These are phyloP conservation scores for Croton setiger DNA, from an alignment of 441 rosid species.

Conservation along the genomic window DNA sequence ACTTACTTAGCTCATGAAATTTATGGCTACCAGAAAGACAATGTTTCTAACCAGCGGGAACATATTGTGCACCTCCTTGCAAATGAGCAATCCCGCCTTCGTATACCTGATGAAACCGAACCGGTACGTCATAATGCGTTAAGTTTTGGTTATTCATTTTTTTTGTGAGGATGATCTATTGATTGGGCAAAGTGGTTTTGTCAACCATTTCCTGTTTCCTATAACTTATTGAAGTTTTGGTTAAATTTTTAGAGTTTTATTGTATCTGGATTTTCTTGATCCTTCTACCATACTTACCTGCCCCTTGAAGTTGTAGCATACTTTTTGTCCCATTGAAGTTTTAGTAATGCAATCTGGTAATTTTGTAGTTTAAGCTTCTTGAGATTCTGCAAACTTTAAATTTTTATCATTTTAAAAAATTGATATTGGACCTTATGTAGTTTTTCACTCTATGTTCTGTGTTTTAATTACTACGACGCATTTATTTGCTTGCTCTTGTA, in stretches of 20 bases:
- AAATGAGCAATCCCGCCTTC: constrained; percentile 89
- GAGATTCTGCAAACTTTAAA: neutral
- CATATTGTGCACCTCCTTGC: constrained; percentile 91
- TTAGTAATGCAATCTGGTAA: neutral
- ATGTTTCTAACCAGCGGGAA: constrained; percentile 94
- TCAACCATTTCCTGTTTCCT: neutral
- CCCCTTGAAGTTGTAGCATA: neutral
- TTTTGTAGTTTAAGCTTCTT: neutral
- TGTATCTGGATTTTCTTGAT: neutral
- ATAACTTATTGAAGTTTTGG: neutral
- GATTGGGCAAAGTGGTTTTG: neutral
- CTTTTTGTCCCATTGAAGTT: neutral
- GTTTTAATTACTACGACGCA: too few species aligned
- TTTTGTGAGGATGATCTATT: constrained; percentile 1
- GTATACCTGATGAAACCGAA: constrained; percentile 59
- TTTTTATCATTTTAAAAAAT: neutral
- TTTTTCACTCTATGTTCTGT: neutral
- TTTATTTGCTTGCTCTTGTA: neutral
- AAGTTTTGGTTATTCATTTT: neutral
- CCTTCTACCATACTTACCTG: neutral
- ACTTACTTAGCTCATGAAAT: constrained; percentile 13
- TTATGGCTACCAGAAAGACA: constrained; percentile 69
- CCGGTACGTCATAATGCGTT: constrained; percentile 51
- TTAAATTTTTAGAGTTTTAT: neutral
- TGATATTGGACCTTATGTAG: neutral